Percentiles rank a stretch among this genome's conserved stretches.
Evolutionary conservation across 148 eudicot genomes (phyloP).

Genomic region (Oxyria digyna): DNA sequence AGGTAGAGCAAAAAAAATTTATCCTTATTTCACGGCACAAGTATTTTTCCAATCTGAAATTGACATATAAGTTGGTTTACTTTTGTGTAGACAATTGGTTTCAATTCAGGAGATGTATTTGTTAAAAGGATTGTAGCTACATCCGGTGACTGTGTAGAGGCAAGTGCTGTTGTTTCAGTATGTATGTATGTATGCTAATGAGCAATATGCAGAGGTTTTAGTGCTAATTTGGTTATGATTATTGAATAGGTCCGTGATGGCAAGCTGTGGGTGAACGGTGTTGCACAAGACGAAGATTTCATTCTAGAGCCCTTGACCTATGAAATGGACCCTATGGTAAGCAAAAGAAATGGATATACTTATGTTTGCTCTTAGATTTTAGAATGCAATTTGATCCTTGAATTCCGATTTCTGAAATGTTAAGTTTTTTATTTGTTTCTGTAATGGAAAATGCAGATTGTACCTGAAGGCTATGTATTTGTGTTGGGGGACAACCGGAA

Average conservation of each 20-base stretch:
- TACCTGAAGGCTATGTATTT: constrained; percentile 84
- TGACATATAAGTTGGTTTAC: background rate
- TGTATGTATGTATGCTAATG: background rate
- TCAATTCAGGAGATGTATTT: constrained; percentile 51
- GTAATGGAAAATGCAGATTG: constrained; percentile 28
- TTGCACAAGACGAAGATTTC: constrained; percentile 64
- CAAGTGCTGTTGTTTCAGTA: constrained; percentile 14
- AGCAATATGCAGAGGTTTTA: background rate
- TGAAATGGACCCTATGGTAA: constrained; percentile 72
- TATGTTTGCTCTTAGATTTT: background rate
- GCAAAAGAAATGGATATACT: background rate
- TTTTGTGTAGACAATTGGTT: constrained; percentile 25
- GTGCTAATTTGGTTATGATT: background rate
- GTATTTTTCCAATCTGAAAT: background rate
- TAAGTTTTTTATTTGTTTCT: background rate
- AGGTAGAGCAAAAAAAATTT: constrained; percentile 26
- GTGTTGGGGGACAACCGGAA: constrained; percentile 96
- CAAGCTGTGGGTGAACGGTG: constrained; percentile 55
- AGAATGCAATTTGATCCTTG: background rate
- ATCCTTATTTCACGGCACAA: background rate
- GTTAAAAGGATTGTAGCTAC: constrained; percentile 79
- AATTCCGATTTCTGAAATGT: background rate
- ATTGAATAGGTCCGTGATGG: constrained; percentile 52
- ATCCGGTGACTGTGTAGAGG: constrained; percentile 78
- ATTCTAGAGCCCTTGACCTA: constrained; percentile 76